phyloP scores from a whole-genome alignment of 1,284 basidiomycete genomes.

The Naganishia albida region DNA sequence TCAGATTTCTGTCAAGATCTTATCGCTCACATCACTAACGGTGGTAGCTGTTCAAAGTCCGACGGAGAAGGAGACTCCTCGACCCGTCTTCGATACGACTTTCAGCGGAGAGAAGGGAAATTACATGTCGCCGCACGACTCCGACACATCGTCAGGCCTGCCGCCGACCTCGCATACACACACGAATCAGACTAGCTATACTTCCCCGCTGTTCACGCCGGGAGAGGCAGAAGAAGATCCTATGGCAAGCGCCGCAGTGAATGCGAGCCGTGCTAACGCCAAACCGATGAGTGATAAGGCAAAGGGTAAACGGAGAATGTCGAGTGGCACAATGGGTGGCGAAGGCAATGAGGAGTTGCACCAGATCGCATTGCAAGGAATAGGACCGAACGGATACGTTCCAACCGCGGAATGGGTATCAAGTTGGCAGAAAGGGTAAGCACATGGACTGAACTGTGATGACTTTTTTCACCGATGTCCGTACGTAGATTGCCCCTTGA shows the following conservation, averaged over 20 bases:
- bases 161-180: neutral
- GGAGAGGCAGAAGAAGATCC: conserved; percentile 39
- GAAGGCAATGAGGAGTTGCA: conserved; percentile 58
- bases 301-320: conserved; percentile 76
- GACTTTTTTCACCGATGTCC: neutral
- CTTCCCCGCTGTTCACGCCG: conserved; percentile 37
- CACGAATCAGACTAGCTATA: conserved; percentile 12
- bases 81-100: conserved; percentile 30
- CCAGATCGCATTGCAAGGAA: conserved; percentile 63
- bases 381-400: conserved; percentile 83
- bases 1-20: conserved; percentile 14
- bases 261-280: conserved; percentile 22
- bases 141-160: neutral
- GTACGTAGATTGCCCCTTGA: conserved; percentile 68
- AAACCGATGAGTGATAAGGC: conserved; percentile 59
- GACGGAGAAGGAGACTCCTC: conserved; percentile 13
- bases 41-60: conserved; percentile 17
- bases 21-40: neutral
- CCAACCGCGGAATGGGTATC: conserved; percentile 91
- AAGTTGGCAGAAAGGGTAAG: conserved; percentile 55
- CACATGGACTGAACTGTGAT: neutral
- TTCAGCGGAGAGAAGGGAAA: conserved; percentile 52
- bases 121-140: conserved; percentile 39
- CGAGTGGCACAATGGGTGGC: conserved; percentile 23
- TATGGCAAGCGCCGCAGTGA: conserved; percentile 27